Base-by-base conservation (phyloP, 1,284 basidiomycete species). In the Somion occarium region DNA sequence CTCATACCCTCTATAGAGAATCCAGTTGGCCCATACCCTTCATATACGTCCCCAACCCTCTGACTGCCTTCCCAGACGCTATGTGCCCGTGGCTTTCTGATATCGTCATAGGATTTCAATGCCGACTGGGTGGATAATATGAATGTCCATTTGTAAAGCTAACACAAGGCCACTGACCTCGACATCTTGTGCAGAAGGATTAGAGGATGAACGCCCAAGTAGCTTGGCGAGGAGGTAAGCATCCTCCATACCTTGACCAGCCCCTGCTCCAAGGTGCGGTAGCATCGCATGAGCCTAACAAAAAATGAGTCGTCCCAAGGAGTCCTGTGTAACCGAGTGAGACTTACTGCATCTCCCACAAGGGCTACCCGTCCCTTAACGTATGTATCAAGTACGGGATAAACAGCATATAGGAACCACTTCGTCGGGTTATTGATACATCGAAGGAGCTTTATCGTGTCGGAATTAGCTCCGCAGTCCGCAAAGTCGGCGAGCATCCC, bases 181-280 rank as follows among this genome's bases (percentile, higher is more conserved):
- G 12, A 84, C 56, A 55, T 77, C 78, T 20, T 5, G n/a, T 18
- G 3, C 30, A 34, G 30, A 7, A 34, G 30, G 12, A 18, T 43
- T 70, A 5, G 75, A 73, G 50, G 67, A 60, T 1, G 76, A 70
- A 55, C 78, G 73, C 2, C 63, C 59, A 2, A 85, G 73, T 5
- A 85, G 65, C 20, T 69, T 62, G 41, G 72, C 72, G 13, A 85
- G 65, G 15, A 77, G 63, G 43, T 74, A 74, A 0, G 76, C 76
- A 56, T 84, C 82, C 59, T 85, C 82, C 41, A 83, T 71, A 0
- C 78, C 81, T 64, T 83, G 81, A 1, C 80, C 78, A 12, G 79
- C 80, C 11, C 82, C 82, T 0, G 80, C 74, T 2, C 81, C 80
- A 15, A 83, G 66, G 59, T 82, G 79, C 0, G 82, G 80, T n/a